phyloP scores from a whole-genome alignment of 202 grass and related monocot genomes.

The Schoenoplectus triqueter region DNA sequence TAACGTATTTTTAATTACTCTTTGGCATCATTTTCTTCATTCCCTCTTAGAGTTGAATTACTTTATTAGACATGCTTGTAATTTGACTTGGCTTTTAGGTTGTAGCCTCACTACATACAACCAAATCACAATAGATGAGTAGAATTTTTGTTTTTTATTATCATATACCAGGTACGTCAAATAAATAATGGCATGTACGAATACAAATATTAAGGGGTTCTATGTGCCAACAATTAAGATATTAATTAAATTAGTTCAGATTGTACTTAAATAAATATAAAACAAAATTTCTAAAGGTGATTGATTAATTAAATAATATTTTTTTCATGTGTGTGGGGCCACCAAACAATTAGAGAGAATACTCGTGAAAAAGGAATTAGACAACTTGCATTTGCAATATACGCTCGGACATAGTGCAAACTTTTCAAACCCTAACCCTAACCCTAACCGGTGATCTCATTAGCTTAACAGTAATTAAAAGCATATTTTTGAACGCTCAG shows the following conservation, averaged over 20 bases:
- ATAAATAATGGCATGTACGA: neutral
- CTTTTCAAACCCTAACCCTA: neutral
- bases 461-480: neutral
- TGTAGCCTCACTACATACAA: neutral
- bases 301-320: neutral
- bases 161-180: neutral
- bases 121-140: neutral
- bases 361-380: neutral
- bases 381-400: constrained; percentile 22
- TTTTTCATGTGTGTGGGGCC: neutral
- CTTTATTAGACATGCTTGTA: neutral
- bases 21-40: neutral
- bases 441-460: neutral
- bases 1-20: neutral
- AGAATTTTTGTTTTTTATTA: constrained; percentile 6
- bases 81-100: neutral
- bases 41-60: neutral
- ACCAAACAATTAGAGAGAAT: constrained; percentile 2
- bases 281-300: constrained; percentile 17
- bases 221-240: neutral
- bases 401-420: constrained; percentile 5
- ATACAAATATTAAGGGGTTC: constrained; percentile 19
- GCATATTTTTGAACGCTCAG: neutral
- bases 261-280: neutral
- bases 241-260: neutral